Evolutionary conservation across 768 basidiomycete species (phyloP).

Genomic region (Leccinum incarnatum): DNA sequence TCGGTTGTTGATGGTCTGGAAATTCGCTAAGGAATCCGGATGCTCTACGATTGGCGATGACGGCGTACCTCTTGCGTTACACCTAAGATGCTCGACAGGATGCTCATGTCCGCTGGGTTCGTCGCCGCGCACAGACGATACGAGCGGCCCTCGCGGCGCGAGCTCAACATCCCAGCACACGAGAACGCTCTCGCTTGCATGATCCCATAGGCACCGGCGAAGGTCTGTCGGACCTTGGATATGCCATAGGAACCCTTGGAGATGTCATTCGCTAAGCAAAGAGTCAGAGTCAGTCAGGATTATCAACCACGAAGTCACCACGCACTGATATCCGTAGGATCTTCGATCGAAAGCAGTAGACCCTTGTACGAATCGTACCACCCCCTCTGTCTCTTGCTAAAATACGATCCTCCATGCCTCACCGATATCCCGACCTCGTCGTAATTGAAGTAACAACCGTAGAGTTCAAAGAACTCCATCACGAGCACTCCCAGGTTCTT

Average conservation of each 20-base stretch:
- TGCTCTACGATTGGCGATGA: neutral
- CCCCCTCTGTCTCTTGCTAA: constrained; percentile 73
- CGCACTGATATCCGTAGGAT: constrained; percentile 87
- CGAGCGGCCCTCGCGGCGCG: constrained; percentile 51
- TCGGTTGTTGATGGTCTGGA: constrained; percentile 75
- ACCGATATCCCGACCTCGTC: constrained; percentile 87
- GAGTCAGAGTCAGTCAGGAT: neutral
- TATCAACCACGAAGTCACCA: constrained; percentile 11
- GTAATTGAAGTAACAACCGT: constrained; percentile 86
- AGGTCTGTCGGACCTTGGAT: constrained; percentile 72
- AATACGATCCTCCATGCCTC: constrained; percentile 81
- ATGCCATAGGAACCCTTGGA: constrained; percentile 86
- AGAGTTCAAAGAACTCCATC: no score
- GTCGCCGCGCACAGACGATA: constrained; percentile 42
- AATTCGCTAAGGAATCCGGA: constrained; percentile 1
- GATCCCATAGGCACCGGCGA: constrained; percentile 78
- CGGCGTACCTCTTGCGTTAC: constrained; percentile 74
- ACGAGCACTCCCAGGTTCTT: no score
- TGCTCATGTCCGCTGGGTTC: constrained; percentile 67
- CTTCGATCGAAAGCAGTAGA: constrained; percentile 79
- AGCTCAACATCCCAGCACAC: constrained; percentile 58
- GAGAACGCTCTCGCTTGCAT: constrained; percentile 73
- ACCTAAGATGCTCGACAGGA: constrained; percentile 76
- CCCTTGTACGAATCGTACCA: constrained; percentile 67
- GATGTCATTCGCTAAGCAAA: constrained; percentile 80